A percentile compares a stretch with the other conserved stretches of the same genome.
These are phyloP conservation scores for Pichia norvegensis DNA, from an alignment of 1,139 yeast species.

Conservation along the genomic window DNA sequence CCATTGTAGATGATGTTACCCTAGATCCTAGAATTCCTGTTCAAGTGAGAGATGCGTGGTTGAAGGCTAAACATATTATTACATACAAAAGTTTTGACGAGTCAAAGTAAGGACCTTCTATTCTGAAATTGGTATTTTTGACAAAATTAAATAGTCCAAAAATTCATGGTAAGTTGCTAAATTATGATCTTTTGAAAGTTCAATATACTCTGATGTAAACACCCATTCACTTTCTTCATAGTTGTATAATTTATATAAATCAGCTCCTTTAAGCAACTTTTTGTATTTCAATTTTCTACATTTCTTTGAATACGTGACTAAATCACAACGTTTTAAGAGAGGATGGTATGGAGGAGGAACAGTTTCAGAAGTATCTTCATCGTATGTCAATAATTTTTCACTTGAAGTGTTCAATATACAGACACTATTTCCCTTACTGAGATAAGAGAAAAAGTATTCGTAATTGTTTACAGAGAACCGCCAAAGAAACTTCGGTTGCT, in stretches of 20 bases:
- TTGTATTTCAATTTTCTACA: not conserved
- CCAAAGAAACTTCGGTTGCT: constrained; percentile 6
- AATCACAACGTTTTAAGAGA: not conserved
- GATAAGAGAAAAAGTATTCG: constrained; percentile 1
- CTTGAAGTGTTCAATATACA: not conserved
- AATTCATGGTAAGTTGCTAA: not conserved
- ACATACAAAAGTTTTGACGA: constrained; percentile 6
- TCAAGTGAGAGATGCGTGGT: constrained; percentile 52
- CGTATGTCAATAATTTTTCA: not conserved
- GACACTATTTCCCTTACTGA: not conserved
- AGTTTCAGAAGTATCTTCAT: not conserved
- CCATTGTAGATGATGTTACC: constrained; percentile 59
- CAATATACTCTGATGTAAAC: not conserved
- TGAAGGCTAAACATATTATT: constrained; percentile 36
- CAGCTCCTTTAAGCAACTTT: not conserved
- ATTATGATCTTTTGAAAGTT: not conserved
- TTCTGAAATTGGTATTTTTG: not conserved
- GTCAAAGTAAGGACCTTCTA: not conserved
- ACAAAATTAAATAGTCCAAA: not conserved
- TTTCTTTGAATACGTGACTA: not conserved
- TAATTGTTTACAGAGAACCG: constrained; percentile 6
- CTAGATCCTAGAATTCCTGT: constrained; percentile 54
- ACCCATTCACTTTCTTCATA: not conserved
- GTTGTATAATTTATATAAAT: not conserved
- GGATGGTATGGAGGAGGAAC: too few relatives aligned